phyloP scores from a whole-genome alignment of 306 rosid genomes.

The Lathyrus sativus region DNA sequence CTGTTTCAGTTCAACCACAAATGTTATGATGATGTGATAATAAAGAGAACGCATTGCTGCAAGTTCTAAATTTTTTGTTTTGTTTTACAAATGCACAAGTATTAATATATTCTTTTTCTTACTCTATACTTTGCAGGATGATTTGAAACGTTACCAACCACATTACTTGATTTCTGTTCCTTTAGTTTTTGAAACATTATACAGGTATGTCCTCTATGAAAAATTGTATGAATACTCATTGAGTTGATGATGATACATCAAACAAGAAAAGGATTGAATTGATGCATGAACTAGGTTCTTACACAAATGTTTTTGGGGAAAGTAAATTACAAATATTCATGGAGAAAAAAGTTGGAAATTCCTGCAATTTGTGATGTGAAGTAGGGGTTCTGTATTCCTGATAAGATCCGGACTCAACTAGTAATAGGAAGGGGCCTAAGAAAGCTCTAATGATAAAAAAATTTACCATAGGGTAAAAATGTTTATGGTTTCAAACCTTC shows the following conservation, averaged over 20 bases:
- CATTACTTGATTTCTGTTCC: constrained; percentile 85
- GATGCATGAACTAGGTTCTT: constrained; percentile 2
- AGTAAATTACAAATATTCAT: background rate
- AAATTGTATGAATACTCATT: constrained; percentile 26
- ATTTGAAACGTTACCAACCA: constrained; percentile 75
- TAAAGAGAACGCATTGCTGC: background rate
- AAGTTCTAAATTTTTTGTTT: constrained; percentile 17
- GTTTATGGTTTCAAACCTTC: background rate
- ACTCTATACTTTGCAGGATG: constrained; percentile 52
- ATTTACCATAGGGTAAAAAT: no score
- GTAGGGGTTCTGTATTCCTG: background rate
- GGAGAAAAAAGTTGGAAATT: background rate
- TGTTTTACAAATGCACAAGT: constrained; percentile 14
- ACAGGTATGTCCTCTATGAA: constrained; percentile 58
- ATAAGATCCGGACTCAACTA: background rate
- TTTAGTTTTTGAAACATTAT: constrained; percentile 84
- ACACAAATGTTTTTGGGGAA: constrained; percentile 20
- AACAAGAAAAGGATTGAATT: constrained; percentile 15
- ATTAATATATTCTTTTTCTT: constrained; percentile 8
- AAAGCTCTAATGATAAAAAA: background rate
- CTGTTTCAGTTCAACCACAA: constrained; percentile 8
- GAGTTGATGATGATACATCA: constrained; percentile 3
- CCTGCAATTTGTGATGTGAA: background rate
- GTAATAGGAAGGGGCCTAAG: background rate
- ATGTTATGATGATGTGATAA: background rate